Conservation (phyloP, 495 filamentous ascomycete genomes). For the Penicillium ochrochloron region DNA sequence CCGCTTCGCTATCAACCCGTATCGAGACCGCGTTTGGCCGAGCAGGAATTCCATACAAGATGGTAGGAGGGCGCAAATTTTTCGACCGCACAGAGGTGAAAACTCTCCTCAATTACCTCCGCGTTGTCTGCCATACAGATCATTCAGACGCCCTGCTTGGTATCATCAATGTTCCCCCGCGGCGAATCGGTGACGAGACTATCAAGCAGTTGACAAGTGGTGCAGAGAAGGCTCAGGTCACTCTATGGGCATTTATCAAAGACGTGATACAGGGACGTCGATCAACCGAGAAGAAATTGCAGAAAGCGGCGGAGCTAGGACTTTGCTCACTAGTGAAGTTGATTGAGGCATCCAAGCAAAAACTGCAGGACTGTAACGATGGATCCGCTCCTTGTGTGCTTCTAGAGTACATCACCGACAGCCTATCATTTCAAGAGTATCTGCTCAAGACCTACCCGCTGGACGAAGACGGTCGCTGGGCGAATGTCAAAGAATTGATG, state of each 20-base stretch:
- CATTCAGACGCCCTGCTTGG: conserved; percentile 88
- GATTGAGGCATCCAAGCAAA: conserved; percentile 63
- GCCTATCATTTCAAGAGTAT: conserved; percentile 73
- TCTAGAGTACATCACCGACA: conserved; percentile 73
- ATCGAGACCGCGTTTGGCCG: conserved; percentile 86
- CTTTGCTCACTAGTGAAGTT: conserved; percentile 64
- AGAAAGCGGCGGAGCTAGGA: conserved; percentile 67
- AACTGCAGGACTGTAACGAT: conserved; percentile 54
- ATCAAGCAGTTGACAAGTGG: conserved; percentile 76
- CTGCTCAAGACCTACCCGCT: conserved; percentile 70
- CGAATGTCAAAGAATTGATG: conserved; percentile 88
- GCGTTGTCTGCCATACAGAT: conserved; percentile 81
- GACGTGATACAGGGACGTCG: conserved; percentile 72
- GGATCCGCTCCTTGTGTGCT: conserved; percentile 67
- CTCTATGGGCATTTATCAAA: conserved; percentile 75
- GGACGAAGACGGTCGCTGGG: conserved; percentile 85
- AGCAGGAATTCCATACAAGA: conserved; percentile 85
- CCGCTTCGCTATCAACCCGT: conserved; percentile 78
- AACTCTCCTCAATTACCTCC: conserved; percentile 83
- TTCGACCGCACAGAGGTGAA: conserved; percentile 94
- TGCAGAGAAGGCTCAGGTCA: conserved; percentile 63
- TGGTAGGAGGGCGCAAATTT: conserved; percentile 92
- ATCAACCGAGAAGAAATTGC: conserved; percentile 68
- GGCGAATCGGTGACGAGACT: conserved; percentile 83
- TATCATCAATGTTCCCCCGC: conserved; percentile 82